Evolutionary conservation across 2,329 filamentous ascomycete species (phyloP).

Genomic region (Dactylonectria estremocensis): DNA sequence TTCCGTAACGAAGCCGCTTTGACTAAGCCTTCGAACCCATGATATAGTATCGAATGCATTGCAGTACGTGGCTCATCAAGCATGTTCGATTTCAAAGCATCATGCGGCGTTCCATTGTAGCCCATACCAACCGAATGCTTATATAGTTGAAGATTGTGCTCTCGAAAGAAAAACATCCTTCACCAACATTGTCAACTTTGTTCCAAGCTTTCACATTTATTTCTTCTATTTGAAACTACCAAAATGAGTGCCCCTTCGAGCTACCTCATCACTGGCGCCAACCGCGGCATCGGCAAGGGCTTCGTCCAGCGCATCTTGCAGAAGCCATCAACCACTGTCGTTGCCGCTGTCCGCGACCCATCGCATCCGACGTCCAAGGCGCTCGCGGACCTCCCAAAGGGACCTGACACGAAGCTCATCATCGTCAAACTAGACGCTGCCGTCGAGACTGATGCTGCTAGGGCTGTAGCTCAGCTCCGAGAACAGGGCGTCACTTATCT

Average conservation of each 20-base stretch:
- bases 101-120: not conserved
- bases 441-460: not conserved
- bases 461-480: not conserved
- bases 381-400: conserved; percentile 4
- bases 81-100: not conserved
- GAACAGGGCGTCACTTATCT: conserved; percentile 1
- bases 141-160: not conserved
- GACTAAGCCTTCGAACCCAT: not conserved
- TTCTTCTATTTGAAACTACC: not conserved
- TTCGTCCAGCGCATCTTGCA: conserved; percentile 57
- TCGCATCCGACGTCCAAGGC: not conserved
- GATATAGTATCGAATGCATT: not conserved
- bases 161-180: not conserved
- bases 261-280: conserved; percentile 40
- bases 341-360: conserved; percentile 18
- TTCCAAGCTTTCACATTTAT: not conserved
- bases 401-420: conserved; percentile 2
- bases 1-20: not conserved
- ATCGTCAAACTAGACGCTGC: conserved; percentile 17
- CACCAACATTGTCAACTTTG: not conserved
- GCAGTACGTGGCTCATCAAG: not conserved
- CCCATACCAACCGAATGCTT: not conserved
- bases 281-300: conserved; percentile 59
- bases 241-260: not conserved
- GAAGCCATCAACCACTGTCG: conserved; percentile 59